Evolutionary conservation across 345 rosid species (phyloP).

Genomic region (Moringa oleifera): DNA sequence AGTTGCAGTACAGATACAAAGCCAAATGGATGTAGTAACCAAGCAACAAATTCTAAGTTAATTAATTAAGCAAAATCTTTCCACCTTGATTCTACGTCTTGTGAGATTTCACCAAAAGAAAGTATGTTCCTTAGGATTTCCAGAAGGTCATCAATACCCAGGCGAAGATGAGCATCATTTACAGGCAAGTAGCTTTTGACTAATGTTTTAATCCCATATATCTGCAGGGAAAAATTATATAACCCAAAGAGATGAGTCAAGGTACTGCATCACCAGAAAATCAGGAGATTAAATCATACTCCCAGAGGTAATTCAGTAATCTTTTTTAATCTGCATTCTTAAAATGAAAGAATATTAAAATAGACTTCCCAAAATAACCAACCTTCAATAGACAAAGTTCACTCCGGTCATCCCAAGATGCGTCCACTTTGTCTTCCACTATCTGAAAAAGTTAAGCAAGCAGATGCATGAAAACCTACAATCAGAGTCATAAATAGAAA

Average conservation of each 20-base stretch:
- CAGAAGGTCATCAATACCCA: slow-evolving; percentile 65
- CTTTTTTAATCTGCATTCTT: neutral
- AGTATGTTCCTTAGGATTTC: slow-evolving; percentile 60
- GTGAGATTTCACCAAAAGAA: slow-evolving; percentile 70
- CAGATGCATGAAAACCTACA: slow-evolving; percentile 13
- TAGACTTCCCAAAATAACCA: slow-evolving; percentile 20
- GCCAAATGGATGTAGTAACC: neutral
- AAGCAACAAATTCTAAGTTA: slow-evolving; percentile 6
- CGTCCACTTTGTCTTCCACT: slow-evolving; percentile 36
- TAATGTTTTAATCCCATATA: slow-evolving; percentile 86
- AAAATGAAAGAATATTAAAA: neutral
- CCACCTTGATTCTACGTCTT: slow-evolving; percentile 77
- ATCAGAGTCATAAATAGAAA: slow-evolving; percentile 11
- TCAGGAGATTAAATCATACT: slow-evolving; percentile 1
- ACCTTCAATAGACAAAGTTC: slow-evolving; percentile 92
- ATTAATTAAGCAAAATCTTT: slow-evolving; percentile 12
- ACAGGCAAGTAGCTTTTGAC: slow-evolving; percentile 92
- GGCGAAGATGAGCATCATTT: slow-evolving; percentile 93
- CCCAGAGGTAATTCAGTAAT: slow-evolving; percentile 1
- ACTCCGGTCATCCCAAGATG: slow-evolving; percentile 75
- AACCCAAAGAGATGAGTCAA: slow-evolving; percentile 12
- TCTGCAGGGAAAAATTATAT: slow-evolving; percentile 28
- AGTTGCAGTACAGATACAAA: slow-evolving; percentile 4
- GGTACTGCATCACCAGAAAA: slow-evolving; percentile 11
- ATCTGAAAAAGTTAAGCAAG: slow-evolving; percentile 50